A percentile compares a stretch with the other conserved stretches of the same genome.
Evolutionary conservation across 768 basidiomycete species (phyloP).

Genomic region (Boletus vinaceobasis): DNA sequence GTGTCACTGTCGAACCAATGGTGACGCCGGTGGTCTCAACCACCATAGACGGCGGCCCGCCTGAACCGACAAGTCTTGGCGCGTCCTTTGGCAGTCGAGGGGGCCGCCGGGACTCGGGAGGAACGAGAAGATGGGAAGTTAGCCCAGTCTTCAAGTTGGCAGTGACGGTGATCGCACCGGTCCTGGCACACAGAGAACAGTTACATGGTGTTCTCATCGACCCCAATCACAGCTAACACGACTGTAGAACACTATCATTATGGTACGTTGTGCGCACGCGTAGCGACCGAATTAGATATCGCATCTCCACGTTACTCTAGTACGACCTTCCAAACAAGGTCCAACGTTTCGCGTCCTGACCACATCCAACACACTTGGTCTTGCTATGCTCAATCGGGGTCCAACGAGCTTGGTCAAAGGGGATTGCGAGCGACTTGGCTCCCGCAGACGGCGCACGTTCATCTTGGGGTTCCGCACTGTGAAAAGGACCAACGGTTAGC

Average conservation of each 20-base stretch:
- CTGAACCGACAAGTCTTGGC: too few relatives aligned
- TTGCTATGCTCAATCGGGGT: slow-evolving; percentile 74
- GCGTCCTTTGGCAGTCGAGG: not conserved
- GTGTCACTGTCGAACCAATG: not conserved
- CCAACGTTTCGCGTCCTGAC: slow-evolving; percentile 88
- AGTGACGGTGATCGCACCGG: not conserved
- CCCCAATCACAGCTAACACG: not conserved
- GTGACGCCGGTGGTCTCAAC: not conserved
- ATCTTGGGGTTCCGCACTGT: slow-evolving; percentile 81
- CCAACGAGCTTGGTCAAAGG: slow-evolving; percentile 88
- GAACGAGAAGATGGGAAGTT: not conserved
- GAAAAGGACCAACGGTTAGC: slow-evolving; percentile 4
- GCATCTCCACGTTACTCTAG: slow-evolving; percentile 32
- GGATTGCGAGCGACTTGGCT: slow-evolving; percentile 95
- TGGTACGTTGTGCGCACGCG: not conserved
- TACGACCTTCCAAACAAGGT: slow-evolving; percentile 94
- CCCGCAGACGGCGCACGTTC: slow-evolving; percentile 96
- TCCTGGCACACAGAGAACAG: not conserved
- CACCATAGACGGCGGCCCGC: not conserved
- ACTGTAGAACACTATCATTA: not conserved
- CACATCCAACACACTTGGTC: slow-evolving; percentile 90
- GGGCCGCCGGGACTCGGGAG: not conserved
- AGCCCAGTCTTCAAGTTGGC: too few relatives aligned
- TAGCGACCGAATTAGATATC: slow-evolving; percentile 1
- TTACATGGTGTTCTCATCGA: not conserved